Evolutionary conservation across 1,284 basidiomycete genomes (phyloP).

Genomic region (Trichosporon sp.): DNA sequence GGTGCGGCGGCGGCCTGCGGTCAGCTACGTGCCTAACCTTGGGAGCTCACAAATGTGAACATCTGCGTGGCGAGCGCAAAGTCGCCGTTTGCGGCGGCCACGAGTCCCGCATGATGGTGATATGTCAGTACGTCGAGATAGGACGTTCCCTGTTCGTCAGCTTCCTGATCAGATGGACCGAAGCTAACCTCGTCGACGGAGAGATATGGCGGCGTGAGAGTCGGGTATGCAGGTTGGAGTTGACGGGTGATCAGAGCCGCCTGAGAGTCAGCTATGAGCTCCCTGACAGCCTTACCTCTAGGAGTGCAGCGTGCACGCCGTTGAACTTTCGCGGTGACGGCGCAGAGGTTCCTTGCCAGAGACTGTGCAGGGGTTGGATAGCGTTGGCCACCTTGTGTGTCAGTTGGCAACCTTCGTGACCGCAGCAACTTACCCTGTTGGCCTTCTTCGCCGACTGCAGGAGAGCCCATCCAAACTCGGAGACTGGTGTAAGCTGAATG

Average conservation of each 20-base stretch:
- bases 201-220: conserved; percentile 11
- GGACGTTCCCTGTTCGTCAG: conserved; percentile 11
- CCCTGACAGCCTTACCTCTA: conserved; percentile 31
- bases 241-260: conserved; percentile 11
- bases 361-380: conserved; percentile 18
- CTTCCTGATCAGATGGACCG: neutral
- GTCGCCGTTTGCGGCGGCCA: conserved; percentile 24
- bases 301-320: conserved; percentile 30
- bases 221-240: neutral
- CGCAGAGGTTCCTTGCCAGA: conserved; percentile 12
- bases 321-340: conserved; percentile 18
- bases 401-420: neutral
- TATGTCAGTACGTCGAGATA: conserved; percentile 41
- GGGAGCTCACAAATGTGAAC: conserved; percentile 31
- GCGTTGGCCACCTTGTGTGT: conserved; percentile 5
- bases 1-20: conserved; percentile 33
- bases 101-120: conserved; percentile 41
- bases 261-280: conserved; percentile 17
- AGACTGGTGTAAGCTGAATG: conserved; percentile 19
- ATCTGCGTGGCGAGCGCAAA: conserved; percentile 28
- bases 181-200: conserved; percentile 26
- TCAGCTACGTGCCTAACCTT: neutral
- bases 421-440: conserved; percentile 21
- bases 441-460: conserved; percentile 28
- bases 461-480: conserved; percentile 28